Percentiles rank a stretch among this genome's conserved stretches.
phyloP scores from a whole-genome alignment of 306 rosid genomes.

The Ormosia semicastrata region DNA sequence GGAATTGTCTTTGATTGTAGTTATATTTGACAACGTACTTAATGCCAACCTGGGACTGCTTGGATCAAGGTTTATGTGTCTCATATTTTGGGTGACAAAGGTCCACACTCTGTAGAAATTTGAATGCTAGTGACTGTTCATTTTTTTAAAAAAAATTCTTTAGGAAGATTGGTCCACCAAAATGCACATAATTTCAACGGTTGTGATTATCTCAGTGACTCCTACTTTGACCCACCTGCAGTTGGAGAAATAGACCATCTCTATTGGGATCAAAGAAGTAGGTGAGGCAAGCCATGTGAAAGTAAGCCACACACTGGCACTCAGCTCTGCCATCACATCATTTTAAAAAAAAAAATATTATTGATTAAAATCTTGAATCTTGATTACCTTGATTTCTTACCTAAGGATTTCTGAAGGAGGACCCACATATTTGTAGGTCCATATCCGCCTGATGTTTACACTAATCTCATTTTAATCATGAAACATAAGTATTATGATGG shows the following conservation, averaged over 20 bases:
- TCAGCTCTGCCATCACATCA: slow-evolving; percentile 63
- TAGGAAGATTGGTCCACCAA: slow-evolving; percentile 46
- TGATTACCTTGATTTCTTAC: slow-evolving; percentile 50
- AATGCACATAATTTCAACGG: slow-evolving; percentile 48
- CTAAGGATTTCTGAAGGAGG: slow-evolving; percentile 39
- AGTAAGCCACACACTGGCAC: slow-evolving; percentile 54
- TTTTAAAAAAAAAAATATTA: slow-evolving; percentile 27
- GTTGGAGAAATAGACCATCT: slow-evolving; percentile 84
- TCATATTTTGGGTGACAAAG: slow-evolving; percentile 38
- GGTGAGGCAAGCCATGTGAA: slow-evolving; percentile 74
- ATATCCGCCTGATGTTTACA: slow-evolving; percentile 66
- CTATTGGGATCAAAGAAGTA: slow-evolving; percentile 56
- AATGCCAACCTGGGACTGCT: slow-evolving; percentile 43
- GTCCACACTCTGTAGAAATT: slow-evolving; percentile 29
- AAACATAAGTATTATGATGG: slow-evolving; percentile 44
- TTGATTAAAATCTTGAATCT: slow-evolving; percentile 49
- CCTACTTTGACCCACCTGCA: slow-evolving; percentile 74
- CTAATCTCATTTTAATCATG: slow-evolving; percentile 62
- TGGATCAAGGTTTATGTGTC: slow-evolving; percentile 39
- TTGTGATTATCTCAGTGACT: slow-evolving; percentile 50
- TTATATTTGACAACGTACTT: slow-evolving; percentile 32
- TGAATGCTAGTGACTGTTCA: slow-evolving; percentile 56
- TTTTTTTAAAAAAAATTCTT: slow-evolving; percentile 18
- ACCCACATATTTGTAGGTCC: slow-evolving; percentile 58
- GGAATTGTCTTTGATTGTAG: background rate